Evolutionary conservation across 192 early-diverging fungal genomes (phyloP).

Genomic region (Coemansia sp.): DNA sequence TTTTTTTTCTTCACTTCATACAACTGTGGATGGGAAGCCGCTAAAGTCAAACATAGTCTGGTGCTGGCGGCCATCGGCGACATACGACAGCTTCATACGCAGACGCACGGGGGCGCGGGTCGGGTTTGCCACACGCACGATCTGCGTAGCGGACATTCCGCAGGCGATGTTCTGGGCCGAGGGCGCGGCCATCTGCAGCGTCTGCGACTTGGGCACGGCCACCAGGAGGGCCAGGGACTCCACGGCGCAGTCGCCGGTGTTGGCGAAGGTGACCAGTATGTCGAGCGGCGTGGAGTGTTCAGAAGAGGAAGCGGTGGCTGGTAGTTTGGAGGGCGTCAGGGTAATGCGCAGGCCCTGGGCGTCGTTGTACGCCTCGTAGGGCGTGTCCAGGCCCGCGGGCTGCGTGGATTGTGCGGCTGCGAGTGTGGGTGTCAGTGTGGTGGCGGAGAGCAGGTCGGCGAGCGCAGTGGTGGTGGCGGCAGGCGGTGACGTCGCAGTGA

Average conservation of each 20-base stretch:
- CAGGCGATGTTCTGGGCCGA: conserved; percentile 62
- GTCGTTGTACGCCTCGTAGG: conserved; percentile 70
- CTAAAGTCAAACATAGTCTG: conserved; percentile 42
- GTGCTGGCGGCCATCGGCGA: conserved; percentile 16
- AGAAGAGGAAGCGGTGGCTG: too few species aligned
- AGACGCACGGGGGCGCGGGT: conserved; percentile 55
- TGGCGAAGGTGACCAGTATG: conserved; percentile 69
- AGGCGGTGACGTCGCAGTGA: conserved; percentile 28
- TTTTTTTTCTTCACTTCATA: too few species aligned
- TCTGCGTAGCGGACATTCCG: conserved; percentile 68
- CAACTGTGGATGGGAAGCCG: conserved; percentile 37
- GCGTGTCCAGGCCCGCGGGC: conserved; percentile 19
- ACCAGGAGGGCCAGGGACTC: conserved; percentile 78
- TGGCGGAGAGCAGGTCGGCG: conserved; percentile 75
- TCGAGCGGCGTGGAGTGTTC: conserved; percentile 63
- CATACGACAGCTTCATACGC: conserved; percentile 49
- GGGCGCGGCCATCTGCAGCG: conserved; percentile 81
- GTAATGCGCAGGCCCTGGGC: conserved; percentile 71
- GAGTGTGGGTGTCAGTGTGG: conserved; percentile 42
- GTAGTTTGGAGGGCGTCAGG: conserved; percentile 70
- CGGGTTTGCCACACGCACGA: conserved; percentile 86
- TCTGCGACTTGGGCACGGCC: conserved; percentile 91
- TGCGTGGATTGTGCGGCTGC: conserved; percentile 23
- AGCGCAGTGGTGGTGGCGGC: conserved; percentile 58
- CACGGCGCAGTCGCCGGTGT: conserved; percentile 56